A percentile compares a stretch with the other conserved stretches of the same genome.
These are phyloP conservation scores for Talaromyces sp. DNA, from an alignment of 2,329 filamentous ascomycete genomes.

Conservation along the genomic window DNA sequence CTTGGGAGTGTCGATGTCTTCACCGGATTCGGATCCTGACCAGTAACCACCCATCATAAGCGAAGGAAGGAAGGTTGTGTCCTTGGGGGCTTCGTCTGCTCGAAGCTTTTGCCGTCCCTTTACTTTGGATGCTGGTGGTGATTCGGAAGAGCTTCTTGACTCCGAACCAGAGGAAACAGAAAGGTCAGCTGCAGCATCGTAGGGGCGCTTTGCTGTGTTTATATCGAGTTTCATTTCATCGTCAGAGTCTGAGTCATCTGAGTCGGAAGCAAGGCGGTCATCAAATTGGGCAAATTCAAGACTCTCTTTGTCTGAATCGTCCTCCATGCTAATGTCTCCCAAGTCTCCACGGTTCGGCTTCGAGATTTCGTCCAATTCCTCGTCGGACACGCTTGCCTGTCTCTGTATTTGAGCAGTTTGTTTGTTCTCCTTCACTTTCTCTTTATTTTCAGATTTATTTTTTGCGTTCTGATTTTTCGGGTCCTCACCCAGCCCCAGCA, in stretches of 20 bases:
- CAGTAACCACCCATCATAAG: conserved; percentile 58
- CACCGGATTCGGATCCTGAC: conserved; percentile 54
- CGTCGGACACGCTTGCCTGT: background rate
- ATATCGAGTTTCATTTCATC: conserved; percentile 13
- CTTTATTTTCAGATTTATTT: background rate
- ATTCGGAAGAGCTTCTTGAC: conserved; percentile 22
- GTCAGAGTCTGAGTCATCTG: conserved; percentile 19
- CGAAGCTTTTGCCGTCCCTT: conserved; percentile 12
- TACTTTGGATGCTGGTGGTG: conserved; percentile 21
- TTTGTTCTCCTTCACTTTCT: conserved; percentile 10
- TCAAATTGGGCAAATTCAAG: conserved; percentile 23
- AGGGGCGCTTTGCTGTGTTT: background rate
- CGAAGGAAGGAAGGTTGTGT: conserved; percentile 55
- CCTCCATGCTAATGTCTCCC: conserved; percentile 13
- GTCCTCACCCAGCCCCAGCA: conserved; percentile 31
- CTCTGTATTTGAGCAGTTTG: conserved; percentile 2
- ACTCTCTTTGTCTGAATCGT: conserved; percentile 15
- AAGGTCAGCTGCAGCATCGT: conserved; percentile 15
- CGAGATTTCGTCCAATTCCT: conserved; percentile 11
- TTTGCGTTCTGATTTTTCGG: conserved; percentile 8
- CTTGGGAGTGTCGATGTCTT: conserved; percentile 39
- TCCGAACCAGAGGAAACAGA: conserved; percentile 32
- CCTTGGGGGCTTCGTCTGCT: conserved; percentile 18
- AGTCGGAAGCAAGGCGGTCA: conserved; percentile 26
- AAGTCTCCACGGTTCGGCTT: conserved; percentile 21